These are phyloP conservation scores for Athelia sp. DNA, from an alignment of 1,284 basidiomycete genomes.

Conservation along the genomic window DNA sequence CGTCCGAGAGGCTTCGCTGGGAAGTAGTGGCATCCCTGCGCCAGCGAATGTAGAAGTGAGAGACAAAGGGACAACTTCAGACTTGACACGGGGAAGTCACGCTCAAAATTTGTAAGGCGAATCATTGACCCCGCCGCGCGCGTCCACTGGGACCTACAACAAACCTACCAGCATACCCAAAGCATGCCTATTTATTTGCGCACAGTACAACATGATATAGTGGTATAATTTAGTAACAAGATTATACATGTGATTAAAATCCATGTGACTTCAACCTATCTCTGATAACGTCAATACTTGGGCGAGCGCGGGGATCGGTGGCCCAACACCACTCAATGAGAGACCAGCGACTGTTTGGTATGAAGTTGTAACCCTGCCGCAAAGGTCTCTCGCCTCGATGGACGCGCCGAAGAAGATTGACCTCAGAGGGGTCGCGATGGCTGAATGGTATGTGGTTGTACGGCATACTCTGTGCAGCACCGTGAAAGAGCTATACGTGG, in stretches of 20 bases:
- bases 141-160: too few species aligned
- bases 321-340: background rate
- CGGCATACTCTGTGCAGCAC: background rate
- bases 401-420: background rate
- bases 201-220: too few species aligned
- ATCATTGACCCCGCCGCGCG: too few species aligned
- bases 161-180: too few species aligned
- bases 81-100: too few species aligned
- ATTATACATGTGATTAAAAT: too few species aligned
- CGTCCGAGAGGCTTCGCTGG: background rate
- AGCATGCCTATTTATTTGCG: too few species aligned
- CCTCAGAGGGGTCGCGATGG: background rate
- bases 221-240: too few species aligned
- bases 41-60: too few species aligned
- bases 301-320: background rate
- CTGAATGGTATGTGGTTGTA: background rate
- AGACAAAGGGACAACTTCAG: too few species aligned
- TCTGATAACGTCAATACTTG: background rate
- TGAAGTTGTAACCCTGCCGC: background rate
- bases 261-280: too few species aligned
- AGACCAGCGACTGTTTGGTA: background rate
- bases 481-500: background rate
- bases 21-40: background rate
- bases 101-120: too few species aligned
- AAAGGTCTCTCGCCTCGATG: background rate